Evolutionary conservation across 2,329 filamentous ascomycete genomes (phyloP).

Genomic region (Chaetomium olivaceum): DNA sequence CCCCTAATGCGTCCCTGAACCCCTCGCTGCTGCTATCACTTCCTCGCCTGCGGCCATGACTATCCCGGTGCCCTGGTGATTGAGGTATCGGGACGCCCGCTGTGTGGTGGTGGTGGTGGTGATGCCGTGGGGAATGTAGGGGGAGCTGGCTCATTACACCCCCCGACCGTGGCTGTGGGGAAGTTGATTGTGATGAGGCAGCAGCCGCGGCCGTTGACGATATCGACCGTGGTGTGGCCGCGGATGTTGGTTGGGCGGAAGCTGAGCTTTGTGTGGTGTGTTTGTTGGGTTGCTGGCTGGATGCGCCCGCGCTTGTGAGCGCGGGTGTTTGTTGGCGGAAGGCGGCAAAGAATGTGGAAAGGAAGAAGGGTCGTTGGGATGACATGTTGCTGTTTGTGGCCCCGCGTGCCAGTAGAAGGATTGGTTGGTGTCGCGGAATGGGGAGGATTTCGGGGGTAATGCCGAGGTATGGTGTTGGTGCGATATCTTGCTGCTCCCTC

Average conservation of each 20-base stretch:
- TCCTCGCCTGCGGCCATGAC: constrained; percentile 56
- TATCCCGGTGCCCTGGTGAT: constrained; percentile 12
- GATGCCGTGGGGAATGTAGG: constrained; percentile 34
- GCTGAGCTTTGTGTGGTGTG: constrained; percentile 37
- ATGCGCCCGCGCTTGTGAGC: constrained; percentile 25
- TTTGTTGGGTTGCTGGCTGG: constrained; percentile 42
- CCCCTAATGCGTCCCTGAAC: constrained; percentile 69
- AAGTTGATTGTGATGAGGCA: constrained; percentile 22
- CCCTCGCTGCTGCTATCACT: constrained; percentile 76
- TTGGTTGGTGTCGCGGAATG: not conserved
- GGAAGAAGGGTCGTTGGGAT: constrained; percentile 57
- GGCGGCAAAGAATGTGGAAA: constrained; percentile 58
- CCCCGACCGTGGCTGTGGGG: constrained; percentile 27
- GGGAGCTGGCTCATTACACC: constrained; percentile 37
- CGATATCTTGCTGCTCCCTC: not conserved
- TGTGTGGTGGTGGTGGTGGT: constrained; percentile 32
- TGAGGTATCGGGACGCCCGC: constrained; percentile 45
- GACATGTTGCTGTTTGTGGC: constrained; percentile 43
- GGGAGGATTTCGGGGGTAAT: not conserved
- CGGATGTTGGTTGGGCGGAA: constrained; percentile 18
- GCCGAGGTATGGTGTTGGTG: not conserved
- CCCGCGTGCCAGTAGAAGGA: no score
- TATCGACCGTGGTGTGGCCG: constrained; percentile 28
- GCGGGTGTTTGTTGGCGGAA: constrained; percentile 50
- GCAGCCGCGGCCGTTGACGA: constrained; percentile 15